Evolutionary conservation across 1,284 basidiomycete genomes (phyloP).

Genomic region (Phylloporus sp.): DNA sequence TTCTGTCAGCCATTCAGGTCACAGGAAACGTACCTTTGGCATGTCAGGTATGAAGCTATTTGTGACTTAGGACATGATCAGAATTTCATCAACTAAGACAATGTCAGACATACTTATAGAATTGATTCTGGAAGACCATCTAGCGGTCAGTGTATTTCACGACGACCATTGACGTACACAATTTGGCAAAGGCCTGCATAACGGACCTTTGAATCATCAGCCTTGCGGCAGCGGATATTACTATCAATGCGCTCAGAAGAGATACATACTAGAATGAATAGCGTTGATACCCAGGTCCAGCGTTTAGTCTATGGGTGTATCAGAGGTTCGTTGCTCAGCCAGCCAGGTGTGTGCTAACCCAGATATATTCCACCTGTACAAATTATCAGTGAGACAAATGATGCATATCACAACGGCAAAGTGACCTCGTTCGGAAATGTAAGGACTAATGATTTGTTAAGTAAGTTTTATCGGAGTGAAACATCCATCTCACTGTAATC

Average conservation of each 20-base stretch:
- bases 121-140: not conserved
- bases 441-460: not conserved
- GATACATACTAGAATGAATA: not conserved
- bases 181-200: not conserved
- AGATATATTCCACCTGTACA: not conserved
- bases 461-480: not conserved
- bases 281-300: not conserved
- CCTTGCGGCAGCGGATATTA: no score
- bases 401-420: not conserved
- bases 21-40: no score
- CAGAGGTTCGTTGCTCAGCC: not conserved
- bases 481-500: not conserved
- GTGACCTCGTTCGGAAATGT: not conserved
- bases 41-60: no score
- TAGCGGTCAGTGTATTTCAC: not conserved
- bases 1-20: no score
- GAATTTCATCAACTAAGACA: no score
- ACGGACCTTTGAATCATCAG: not conserved
- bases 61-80: no score
- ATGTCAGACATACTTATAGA: no score
- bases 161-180: not conserved
- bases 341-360: not conserved
- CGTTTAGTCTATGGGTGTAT: not conserved
- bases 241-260: not conserved
- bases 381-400: not conserved